phyloP scores from a whole-genome alignment of 352 stramenopile species.

The Pythium periplocum region DNA sequence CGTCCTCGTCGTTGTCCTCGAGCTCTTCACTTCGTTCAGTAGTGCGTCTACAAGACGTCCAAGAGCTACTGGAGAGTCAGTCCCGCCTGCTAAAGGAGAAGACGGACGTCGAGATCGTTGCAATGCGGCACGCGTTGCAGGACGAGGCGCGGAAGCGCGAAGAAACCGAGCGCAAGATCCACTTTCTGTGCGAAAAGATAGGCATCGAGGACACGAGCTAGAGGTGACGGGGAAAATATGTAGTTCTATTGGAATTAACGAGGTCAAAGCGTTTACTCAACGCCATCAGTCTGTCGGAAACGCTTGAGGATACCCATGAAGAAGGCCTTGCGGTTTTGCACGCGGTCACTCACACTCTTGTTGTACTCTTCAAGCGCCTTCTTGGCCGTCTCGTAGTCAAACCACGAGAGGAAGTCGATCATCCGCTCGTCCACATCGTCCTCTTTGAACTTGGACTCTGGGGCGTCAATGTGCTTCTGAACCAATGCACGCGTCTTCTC shows the following conservation, averaged over 20 bases:
- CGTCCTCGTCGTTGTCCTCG: slow-evolving; percentile 17
- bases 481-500: slow-evolving; percentile 79
- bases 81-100: slow-evolving; percentile 22
- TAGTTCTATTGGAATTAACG: slow-evolving; percentile 1
- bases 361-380: slow-evolving; percentile 78
- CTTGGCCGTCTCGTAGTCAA: slow-evolving; percentile 87
- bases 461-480: slow-evolving; percentile 73
- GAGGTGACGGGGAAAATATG: neutral
- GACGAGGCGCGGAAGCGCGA: slow-evolving; percentile 33
- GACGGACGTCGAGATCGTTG: slow-evolving; percentile 23
- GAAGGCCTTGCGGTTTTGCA: slow-evolving; percentile 83
- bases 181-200: slow-evolving; percentile 41
- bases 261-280: slow-evolving; percentile 32
- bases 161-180: slow-evolving; percentile 31
- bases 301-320: slow-evolving; percentile 90
- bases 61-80: slow-evolving; percentile 34
- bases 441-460: slow-evolving; percentile 60
- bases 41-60: slow-evolving; percentile 27
- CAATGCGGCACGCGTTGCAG: slow-evolving; percentile 20
- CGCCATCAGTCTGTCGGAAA: slow-evolving; percentile 74
- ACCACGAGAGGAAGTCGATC: slow-evolving; percentile 86
- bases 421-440: slow-evolving; percentile 85
- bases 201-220: slow-evolving; percentile 17
- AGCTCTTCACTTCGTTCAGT: slow-evolving; percentile 10
- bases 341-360: slow-evolving; percentile 56